A percentile compares a stretch with the other conserved stretches of the same genome.
Conservation (phyloP, 192 early-diverging fungal genomes). For the Lobosporangium transversale region DNA sequence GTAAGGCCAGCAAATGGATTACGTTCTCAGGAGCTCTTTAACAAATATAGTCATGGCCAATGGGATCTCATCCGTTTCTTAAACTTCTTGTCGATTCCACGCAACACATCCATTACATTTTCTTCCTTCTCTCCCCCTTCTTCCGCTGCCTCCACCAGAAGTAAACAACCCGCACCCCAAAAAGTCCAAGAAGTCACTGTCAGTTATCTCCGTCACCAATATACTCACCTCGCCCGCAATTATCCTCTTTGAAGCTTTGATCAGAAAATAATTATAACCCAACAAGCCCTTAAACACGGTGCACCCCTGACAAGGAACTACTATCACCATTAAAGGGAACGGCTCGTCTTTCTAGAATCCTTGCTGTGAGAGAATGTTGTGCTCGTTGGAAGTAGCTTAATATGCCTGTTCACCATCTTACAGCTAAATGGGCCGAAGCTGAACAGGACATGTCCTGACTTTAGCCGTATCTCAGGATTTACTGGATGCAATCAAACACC, state of each 20-base stretch:
- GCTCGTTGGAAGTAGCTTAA: conserved; percentile 38
- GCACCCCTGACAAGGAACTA: no score
- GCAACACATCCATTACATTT: no score
- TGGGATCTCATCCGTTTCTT: conserved; percentile 18
- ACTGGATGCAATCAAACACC: conserved; percentile 9
- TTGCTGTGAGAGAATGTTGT: conserved; percentile 21
- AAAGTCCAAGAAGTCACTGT: conserved; percentile 12
- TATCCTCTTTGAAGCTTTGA: conserved; percentile 26
- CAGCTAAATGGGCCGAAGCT: conserved; percentile 2
- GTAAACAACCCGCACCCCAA: not conserved
- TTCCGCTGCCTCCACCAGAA: no score
- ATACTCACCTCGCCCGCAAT: conserved; percentile 8
- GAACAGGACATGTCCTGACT: conserved; percentile 34
- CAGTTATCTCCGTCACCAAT: conserved; percentile 10
- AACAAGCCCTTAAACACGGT: conserved; percentile 30
- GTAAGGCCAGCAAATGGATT: conserved; percentile 3
- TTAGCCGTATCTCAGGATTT: conserved; percentile 14
- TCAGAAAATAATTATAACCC: conserved; percentile 31
- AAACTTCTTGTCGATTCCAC: no score
- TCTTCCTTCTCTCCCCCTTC: no score
- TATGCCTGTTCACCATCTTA: conserved; percentile 17
- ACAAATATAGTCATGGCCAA: conserved; percentile 9
- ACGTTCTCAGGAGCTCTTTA: conserved; percentile 22
- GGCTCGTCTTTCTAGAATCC: conserved; percentile 9
- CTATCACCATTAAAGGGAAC: no score